Percentiles rank a stretch among this genome's conserved stretches.
Conservation (phyloP, 1,284 basidiomycete species). For the Takashimella koratensis region DNA sequence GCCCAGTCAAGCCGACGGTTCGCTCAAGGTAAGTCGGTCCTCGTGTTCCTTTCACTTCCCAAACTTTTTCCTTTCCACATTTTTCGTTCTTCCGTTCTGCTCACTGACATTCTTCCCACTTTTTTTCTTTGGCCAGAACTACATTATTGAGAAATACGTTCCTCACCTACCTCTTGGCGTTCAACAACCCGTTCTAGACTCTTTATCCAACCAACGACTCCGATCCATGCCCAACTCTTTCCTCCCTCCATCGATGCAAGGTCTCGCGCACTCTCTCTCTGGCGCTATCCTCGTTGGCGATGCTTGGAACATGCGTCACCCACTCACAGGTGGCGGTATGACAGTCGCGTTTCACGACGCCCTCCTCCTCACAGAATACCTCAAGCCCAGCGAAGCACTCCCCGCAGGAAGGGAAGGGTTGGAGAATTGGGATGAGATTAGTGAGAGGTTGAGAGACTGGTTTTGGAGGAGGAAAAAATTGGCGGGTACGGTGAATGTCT, state of each 20-base stretch:
- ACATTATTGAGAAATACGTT: constrained; percentile 67
- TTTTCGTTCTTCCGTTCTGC: background rate
- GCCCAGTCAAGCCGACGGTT: constrained; percentile 61
- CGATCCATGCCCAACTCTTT: constrained; percentile 96
- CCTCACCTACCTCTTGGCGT: constrained; percentile 73
- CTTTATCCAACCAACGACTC: constrained; percentile 67
- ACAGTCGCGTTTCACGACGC: constrained; percentile 86
- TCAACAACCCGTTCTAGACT: constrained; percentile 60
- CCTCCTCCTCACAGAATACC: constrained; percentile 64
- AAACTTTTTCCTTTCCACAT: constrained; percentile 2
- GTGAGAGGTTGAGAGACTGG: constrained; percentile 64
- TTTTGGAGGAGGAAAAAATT: constrained; percentile 80
- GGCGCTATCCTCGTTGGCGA: constrained; percentile 89
- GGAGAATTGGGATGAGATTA: constrained; percentile 62
- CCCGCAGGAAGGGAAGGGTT: constrained; percentile 42
- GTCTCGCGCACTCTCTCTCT: constrained; percentile 51
- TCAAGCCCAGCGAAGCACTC: constrained; percentile 49
- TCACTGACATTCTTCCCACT: background rate
- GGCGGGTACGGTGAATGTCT: constrained; percentile 78
- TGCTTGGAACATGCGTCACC: constrained; percentile 99
- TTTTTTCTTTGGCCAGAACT: constrained; percentile 51
- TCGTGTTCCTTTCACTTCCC: too few species aligned
- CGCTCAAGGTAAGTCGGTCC: constrained; percentile 61
- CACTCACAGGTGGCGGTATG: constrained; percentile 96
- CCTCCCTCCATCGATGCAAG: constrained; percentile 81